Evolutionary conservation across 2,329 filamentous ascomycete species (phyloP), one percentile per base, ranked within the genome.

Genomic region (Beauveria brongniartii): DNA sequence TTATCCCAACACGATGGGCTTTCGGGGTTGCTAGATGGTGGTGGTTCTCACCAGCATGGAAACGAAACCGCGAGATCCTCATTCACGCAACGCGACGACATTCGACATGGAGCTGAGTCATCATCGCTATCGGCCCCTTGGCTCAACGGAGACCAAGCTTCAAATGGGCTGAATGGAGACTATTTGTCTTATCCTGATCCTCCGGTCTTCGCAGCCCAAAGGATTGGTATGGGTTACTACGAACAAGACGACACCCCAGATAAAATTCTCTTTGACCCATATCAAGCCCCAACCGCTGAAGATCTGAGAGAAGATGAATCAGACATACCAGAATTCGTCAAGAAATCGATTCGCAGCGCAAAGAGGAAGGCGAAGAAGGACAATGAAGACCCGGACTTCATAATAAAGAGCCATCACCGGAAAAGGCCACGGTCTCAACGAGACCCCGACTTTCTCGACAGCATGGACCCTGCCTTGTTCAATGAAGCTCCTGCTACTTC

Each of bases 201-300:
- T 7, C 73, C 78, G n/a, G 67, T 74, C 41, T 69, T 78, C 43
- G 73, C 71, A 46, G 74, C 73, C n/a, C 78, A 80, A 55, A 75
- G 80, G 37, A 80, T 85, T 64, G 83, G 83, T 18, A 80, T 83
- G 75, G 82, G 82, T 10, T 85, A 85, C 69, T 86, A 85, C 67
- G 78, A 85, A 61, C 82, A 83, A 65, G 81, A 83, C 62, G 80
- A 83, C 64, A 78, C 77, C 24, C 77, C 79, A 1, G 81, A 85
- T 68, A 82, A 75, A 66, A 85, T 85, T 68, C 69, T 85, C 3
- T 86, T 85, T 62, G 81, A 86, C 64, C 79, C 79, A 9, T 85
- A 84, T 66, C 79, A 84, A 65, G 75, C 76, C 30, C 82, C 82
- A 5, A 72, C 78, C 14, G 73, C 75, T 4, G 78, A 81, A 4